phyloP scores from a whole-genome alignment of 2,329 filamentous ascomycete species.

The Phoma herbarum region DNA sequence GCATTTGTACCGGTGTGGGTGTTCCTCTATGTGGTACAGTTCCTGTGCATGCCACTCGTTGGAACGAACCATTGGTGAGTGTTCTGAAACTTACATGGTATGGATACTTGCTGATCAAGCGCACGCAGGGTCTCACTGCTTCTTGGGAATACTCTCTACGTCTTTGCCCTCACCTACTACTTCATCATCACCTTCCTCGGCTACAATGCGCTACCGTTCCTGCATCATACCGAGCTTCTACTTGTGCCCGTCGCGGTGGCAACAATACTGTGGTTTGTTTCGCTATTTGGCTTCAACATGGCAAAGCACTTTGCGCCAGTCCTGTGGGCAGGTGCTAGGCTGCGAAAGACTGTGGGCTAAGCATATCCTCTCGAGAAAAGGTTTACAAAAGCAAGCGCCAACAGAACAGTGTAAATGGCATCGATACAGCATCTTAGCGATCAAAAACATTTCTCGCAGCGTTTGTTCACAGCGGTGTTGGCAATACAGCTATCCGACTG shows the following conservation, averaged over 20 bases:
- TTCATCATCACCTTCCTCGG: constrained; percentile 74
- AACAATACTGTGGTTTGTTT: constrained; percentile 66
- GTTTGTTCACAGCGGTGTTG: background rate
- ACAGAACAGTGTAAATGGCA: background rate
- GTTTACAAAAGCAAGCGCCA: background rate
- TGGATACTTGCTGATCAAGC: background rate
- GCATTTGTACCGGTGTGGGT: constrained; percentile 74
- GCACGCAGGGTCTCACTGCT: constrained; percentile 61
- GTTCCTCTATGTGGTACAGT: constrained; percentile 72
- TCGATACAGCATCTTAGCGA: constrained; percentile 4
- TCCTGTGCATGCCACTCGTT: constrained; percentile 70
- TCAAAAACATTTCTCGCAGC: constrained; percentile 5
- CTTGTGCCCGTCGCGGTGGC: constrained; percentile 69
- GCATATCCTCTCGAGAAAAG: background rate
- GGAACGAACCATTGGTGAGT: constrained; percentile 62
- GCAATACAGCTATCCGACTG: background rate
- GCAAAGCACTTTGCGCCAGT: constrained; percentile 61
- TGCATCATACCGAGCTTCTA: constrained; percentile 72
- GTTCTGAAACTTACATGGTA: background rate
- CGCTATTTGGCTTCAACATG: constrained; percentile 61
- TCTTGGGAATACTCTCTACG: constrained; percentile 71
- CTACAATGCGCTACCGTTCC: constrained; percentile 73
- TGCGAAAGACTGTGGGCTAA: constrained; percentile 52
- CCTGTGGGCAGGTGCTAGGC: constrained; percentile 58
- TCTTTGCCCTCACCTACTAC: constrained; percentile 72